Evolutionary conservation across 225 moss, liverwort and hornwort genomes (phyloP).

Genomic region (Antitrichia curtipendula): DNA sequence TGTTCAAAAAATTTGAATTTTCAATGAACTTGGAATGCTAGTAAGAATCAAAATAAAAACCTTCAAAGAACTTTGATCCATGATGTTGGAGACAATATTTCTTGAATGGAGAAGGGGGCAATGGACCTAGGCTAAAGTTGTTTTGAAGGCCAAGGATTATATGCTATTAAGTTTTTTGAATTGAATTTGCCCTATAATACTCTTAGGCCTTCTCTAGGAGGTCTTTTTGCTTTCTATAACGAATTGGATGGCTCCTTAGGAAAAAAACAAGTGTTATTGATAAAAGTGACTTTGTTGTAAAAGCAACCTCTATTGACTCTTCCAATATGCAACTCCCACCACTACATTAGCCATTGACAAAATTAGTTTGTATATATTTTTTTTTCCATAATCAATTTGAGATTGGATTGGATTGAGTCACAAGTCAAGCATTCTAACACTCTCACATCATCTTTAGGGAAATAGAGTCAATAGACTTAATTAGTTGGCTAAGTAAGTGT

Average conservation of each 20-base stretch:
- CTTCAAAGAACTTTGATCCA: neutral
- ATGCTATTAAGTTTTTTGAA: neutral
- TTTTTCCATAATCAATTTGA: too few species aligned
- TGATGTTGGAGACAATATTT: neutral
- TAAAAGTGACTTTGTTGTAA: neutral
- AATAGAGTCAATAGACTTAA: neutral
- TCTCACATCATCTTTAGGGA: rapidly evolving
- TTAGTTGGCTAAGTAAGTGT: neutral
- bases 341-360: too few species aligned
- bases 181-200: neutral
- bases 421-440: too few species aligned
- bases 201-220: neutral
- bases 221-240: neutral
- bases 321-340: rapidly evolving
- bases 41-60: too few species aligned
- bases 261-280: neutral
- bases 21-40: too few species aligned
- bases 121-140: too few species aligned
- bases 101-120: neutral
- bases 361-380: too few species aligned
- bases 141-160: too few species aligned
- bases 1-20: too few species aligned
- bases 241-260: rapidly evolving
- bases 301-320: rapidly evolving
- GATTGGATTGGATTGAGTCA: rapidly evolving